Evolutionary conservation across 208 protist species (phyloP).

Genomic region (Leptomonas seymouri): DNA sequence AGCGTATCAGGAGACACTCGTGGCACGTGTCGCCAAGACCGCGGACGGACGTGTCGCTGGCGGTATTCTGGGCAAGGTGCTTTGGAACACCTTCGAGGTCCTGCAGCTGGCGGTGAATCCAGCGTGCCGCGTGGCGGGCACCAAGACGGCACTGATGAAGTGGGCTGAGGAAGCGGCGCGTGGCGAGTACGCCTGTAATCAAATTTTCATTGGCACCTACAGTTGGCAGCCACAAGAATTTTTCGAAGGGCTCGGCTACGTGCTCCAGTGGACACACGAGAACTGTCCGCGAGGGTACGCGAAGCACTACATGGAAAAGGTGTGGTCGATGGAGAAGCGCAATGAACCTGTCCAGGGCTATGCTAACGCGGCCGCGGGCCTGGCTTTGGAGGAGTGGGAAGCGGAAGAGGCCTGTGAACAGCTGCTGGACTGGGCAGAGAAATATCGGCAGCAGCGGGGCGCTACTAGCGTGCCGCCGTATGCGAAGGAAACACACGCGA

Average conservation of each 20-base stretch:
- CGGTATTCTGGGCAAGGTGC: conserved; percentile 6
- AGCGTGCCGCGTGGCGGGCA: neutral
- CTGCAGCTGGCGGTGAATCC: neutral
- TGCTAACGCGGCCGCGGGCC: neutral
- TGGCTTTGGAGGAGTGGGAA: conserved; percentile 11
- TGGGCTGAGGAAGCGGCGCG: conserved; percentile 7
- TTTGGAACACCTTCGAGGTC: conserved; percentile 11
- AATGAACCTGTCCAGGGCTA: neutral
- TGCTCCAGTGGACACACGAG: neutral
- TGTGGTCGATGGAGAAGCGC: conserved; percentile 9
- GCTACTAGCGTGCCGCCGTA: neutral
- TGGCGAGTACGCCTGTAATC: neutral
- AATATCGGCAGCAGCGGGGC: neutral
- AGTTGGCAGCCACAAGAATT: neutral
- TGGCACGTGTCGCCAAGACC: conserved; percentile 12
- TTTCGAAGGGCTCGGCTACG: conserved; percentile 2
- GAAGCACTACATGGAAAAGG: conserved; percentile 1
- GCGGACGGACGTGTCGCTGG: conserved; percentile 23
- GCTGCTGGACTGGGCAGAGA: conserved; percentile 22
- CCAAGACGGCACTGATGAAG: neutral
- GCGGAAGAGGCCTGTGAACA: neutral
- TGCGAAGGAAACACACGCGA: neutral
- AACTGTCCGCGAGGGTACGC: conserved; percentile 3
- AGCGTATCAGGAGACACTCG: neutral
- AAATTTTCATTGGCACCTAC: neutral